A percentile compares a stretch with the other conserved stretches of the same genome.
These are phyloP conservation scores for Dryadomyces quercivorus DNA, from an alignment of 2,329 filamentous ascomycete genomes.

Conservation along the genomic window DNA sequence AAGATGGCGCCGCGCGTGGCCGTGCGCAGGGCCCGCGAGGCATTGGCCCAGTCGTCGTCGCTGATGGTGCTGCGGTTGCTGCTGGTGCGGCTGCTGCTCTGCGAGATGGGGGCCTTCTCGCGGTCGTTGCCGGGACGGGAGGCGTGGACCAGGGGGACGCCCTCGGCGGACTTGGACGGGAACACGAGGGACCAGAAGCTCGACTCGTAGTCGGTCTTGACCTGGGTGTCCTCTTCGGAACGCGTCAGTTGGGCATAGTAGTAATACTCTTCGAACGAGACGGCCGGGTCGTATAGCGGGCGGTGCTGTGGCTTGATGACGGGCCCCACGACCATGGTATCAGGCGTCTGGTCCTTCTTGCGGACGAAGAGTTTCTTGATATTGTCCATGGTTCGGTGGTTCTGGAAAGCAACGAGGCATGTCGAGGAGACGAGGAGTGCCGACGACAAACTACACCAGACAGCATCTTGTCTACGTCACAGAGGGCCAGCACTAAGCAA, in stretches of 20 bases:
- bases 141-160: slow-evolving; percentile 1
- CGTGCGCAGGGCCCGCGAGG: slow-evolving; percentile 31
- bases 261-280: slow-evolving; percentile 23
- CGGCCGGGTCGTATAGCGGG: slow-evolving; percentile 16
- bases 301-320: slow-evolving; percentile 2
- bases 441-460: too few relatives aligned
- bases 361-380: too few relatives aligned
- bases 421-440: too few relatives aligned
- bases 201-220: slow-evolving; percentile 11
- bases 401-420: too few relatives aligned
- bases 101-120: not conserved
- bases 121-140: not conserved
- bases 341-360: too few relatives aligned
- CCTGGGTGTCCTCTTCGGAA: slow-evolving; percentile 17
- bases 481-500: too few relatives aligned
- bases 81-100: not conserved
- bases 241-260: slow-evolving; percentile 22
- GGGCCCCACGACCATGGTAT: too few relatives aligned
- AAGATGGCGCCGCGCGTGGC: slow-evolving; percentile 33
- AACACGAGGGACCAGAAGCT: slow-evolving; percentile 13
- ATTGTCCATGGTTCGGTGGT: too few relatives aligned
- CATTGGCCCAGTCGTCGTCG: slow-evolving; percentile 33
- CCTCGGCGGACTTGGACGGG: slow-evolving; percentile 12
- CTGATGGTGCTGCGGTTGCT: slow-evolving; percentile 13
- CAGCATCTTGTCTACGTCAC: too few relatives aligned